Evolutionary conservation across 768 basidiomycete species (phyloP).

Genomic region (Ramaria sp.): DNA sequence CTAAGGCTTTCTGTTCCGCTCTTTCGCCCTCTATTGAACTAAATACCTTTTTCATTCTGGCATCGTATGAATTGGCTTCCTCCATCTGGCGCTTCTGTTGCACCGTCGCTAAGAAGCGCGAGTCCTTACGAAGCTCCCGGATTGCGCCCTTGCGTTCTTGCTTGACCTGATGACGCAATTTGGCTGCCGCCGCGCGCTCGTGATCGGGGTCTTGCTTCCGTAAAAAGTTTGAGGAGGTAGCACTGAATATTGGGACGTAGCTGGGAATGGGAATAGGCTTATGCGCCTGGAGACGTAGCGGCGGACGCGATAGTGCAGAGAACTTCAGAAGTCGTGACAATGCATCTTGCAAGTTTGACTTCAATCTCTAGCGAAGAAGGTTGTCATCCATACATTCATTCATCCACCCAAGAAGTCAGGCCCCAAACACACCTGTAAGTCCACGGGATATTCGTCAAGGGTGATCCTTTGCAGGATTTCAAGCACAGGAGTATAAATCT

Average conservation of each 20-base stretch:
- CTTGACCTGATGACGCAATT: slow-evolving; percentile 82
- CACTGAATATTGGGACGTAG: slow-evolving; percentile 90
- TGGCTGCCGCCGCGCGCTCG: slow-evolving; percentile 78
- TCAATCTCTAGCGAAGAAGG: slow-evolving; percentile 24
- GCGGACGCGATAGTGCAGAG: slow-evolving; percentile 56
- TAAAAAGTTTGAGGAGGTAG: slow-evolving; percentile 59
- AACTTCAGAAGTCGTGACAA: slow-evolving; percentile 63
- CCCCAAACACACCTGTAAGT: slow-evolving; percentile 41
- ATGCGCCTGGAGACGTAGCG: slow-evolving; percentile 82
- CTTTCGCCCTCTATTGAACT: slow-evolving; percentile 75
- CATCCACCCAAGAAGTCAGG: not conserved
- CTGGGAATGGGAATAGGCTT: slow-evolving; percentile 94
- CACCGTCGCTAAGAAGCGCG: slow-evolving; percentile 83
- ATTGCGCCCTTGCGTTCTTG: slow-evolving; percentile 97
- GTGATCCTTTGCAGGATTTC: slow-evolving; percentile 48
- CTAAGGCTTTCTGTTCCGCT: slow-evolving; percentile 90
- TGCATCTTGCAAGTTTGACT: slow-evolving; percentile 36
- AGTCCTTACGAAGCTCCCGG: slow-evolving; percentile 90
- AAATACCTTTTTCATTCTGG: slow-evolving; percentile 75
- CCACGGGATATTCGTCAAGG: slow-evolving; percentile 32
- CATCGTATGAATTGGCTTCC: slow-evolving; percentile 74
- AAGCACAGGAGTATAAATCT: slow-evolving; percentile 64
- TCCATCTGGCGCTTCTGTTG: slow-evolving; percentile 75
- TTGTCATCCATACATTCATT: too few relatives aligned
- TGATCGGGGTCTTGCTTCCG: slow-evolving; percentile 84